Base-by-base conservation (phyloP, 371 early-diverging fungal genomes). In the Polyrhizophydium stewartii region DNA sequence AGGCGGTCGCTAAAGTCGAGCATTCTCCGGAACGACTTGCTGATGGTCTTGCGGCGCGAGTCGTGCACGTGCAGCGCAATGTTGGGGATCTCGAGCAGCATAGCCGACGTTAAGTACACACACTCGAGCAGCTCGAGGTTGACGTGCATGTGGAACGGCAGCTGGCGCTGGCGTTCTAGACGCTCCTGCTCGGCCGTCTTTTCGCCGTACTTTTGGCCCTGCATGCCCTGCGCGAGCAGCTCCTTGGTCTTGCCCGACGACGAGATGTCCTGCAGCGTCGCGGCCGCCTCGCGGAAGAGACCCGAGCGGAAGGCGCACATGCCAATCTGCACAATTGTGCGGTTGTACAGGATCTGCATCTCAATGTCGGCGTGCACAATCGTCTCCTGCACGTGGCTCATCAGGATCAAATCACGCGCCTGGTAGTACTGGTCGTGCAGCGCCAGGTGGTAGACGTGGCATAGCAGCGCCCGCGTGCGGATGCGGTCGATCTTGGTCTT, bases 61-160 rank as follows among this genome's bases (percentile, higher is more conserved):
- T 89, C 89, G 73, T 90, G 84, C 62, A 89, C 82, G 73, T 92
- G 86, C 68, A 87, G 80, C 22, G 97, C 97, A 87, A 96, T 93
- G 70, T 85, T 85, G 41, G 98, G 98, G 64, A 98, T 89, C 77
- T 98, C 99, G 57, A 97, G 76, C 41, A 98, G 82, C 96, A 98
- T 94, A 27, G 93, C 90, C 70, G 90, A 89, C 12, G 92, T 91
- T 72, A 97, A 79, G 77, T 93, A 96, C 33, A 92, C 92, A 72
- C 92, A 95, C 82, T 98, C 99, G 46, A 98, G 76, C 30, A 98
- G 85, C 74, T 98, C 99, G 65, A 96, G 77, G 83, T 97, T 96
- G 79, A 98, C 94, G 83, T 95, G 96, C 93, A 96, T 92, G 81
- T 96, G 96, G 92, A 96, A 96, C 27, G 97, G 98, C 66, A 98